These are phyloP conservation scores for Moesziomyces globuligerus DNA, from an alignment of 1,284 basidiomycete species.

Conservation along the genomic window DNA sequence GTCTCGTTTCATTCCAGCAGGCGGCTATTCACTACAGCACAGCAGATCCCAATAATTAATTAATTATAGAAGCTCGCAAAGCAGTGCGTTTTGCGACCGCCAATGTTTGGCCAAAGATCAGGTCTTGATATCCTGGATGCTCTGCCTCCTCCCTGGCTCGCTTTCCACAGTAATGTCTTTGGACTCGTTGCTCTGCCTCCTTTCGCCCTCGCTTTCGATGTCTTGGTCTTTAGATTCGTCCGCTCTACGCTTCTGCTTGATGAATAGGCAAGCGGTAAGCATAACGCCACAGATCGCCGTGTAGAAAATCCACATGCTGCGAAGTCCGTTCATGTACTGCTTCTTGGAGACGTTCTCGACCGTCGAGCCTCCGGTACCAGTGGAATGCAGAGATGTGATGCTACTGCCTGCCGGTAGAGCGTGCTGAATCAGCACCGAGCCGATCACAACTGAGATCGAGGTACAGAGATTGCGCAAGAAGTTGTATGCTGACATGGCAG, in stretches of 20 bases:
- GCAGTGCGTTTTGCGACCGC: too few relatives aligned
- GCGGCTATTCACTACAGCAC: too few relatives aligned
- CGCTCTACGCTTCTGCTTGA: constrained; percentile 4
- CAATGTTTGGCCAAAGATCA: too few relatives aligned
- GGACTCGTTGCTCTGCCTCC: not conserved
- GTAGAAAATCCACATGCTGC: constrained; percentile 11
- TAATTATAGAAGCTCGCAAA: too few relatives aligned
- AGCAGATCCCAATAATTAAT: too few relatives aligned
- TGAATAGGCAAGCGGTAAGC: constrained; percentile 1
- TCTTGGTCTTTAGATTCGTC: not conserved
- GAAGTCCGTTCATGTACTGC: constrained; percentile 6
- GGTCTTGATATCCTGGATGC: not conserved
- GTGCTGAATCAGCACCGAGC: constrained; percentile 11
- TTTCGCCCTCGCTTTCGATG: not conserved
- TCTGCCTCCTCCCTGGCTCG: not conserved
- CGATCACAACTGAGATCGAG: constrained; percentile 10
- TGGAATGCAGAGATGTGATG: constrained; percentile 4
- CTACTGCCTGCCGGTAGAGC: constrained; percentile 1
- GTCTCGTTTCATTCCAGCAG: too few relatives aligned
- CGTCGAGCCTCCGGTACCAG: not conserved
- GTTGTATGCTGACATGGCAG: constrained; percentile 9
- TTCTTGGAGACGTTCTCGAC: not conserved
- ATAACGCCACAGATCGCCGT: constrained; percentile 5
- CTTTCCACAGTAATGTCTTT: too few relatives aligned
- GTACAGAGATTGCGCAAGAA: constrained; percentile 9